A percentile compares a stretch with the other conserved stretches of the same genome.
These are phyloP conservation scores for Trichoderma sp. DNA, from an alignment of 2,329 filamentous ascomycete species.

Conservation along the genomic window DNA sequence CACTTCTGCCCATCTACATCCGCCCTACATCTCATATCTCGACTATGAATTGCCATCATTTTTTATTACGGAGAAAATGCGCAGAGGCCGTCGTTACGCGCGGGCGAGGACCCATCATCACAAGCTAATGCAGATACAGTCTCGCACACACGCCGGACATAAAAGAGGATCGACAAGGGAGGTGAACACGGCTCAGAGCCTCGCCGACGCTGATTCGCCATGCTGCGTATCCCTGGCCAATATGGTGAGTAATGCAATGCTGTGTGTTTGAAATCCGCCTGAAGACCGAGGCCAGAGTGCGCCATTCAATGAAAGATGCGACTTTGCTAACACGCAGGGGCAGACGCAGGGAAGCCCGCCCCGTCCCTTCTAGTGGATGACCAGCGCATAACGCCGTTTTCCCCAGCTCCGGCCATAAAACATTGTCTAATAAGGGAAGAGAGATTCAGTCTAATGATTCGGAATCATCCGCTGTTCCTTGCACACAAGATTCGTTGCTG, in stretches of 20 bases:
- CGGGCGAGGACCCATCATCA: not conserved
- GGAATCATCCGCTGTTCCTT: not conserved
- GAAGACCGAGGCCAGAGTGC: not conserved
- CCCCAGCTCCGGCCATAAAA: slow-evolving; percentile 4
- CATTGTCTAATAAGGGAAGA: slow-evolving; percentile 8
- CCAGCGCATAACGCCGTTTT: not conserved
- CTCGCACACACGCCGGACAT: not conserved
- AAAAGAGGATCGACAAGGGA: slow-evolving; percentile 14
- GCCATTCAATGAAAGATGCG: not conserved
- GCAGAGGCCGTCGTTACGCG: not conserved
- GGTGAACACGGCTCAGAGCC: not conserved
- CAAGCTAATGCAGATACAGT: slow-evolving; percentile 15
- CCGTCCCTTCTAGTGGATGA: not conserved
- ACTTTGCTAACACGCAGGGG: not conserved
- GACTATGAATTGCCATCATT: not conserved
- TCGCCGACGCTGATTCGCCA: slow-evolving; percentile 1
- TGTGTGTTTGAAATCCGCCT: slow-evolving; percentile 10
- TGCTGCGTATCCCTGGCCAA: slow-evolving; percentile 5
- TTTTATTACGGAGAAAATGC: not conserved
- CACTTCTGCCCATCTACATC: not conserved
- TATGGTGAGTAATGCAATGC: slow-evolving; percentile 1
- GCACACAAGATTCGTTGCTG: not conserved
- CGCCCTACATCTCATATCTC: slow-evolving; percentile 7
- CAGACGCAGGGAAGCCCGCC: slow-evolving; percentile 2
- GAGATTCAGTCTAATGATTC: not conserved